phyloP scores from a whole-genome alignment of 495 filamentous ascomycete species.

The Trichoderma virens region DNA sequence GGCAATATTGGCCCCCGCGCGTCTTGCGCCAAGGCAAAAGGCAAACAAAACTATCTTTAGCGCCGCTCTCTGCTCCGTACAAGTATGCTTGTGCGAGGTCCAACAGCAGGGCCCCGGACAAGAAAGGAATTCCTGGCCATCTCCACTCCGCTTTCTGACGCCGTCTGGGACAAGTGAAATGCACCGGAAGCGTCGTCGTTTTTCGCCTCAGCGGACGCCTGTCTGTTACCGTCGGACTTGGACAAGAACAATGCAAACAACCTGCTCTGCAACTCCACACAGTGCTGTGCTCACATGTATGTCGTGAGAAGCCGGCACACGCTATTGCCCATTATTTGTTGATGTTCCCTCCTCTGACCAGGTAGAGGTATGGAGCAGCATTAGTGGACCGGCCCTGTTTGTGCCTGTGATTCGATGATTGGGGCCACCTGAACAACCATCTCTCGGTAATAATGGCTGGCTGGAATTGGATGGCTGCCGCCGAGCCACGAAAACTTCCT shows the following conservation, averaged over 20 bases:
- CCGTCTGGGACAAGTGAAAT: no score
- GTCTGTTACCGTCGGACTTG: neutral
- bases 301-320: neutral
- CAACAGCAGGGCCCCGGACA: neutral
- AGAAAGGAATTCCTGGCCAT: neutral
- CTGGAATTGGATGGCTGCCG: conserved; percentile 6
- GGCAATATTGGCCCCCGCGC: neutral
- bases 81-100: no score
- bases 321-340: neutral
- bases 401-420: neutral
- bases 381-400: neutral
- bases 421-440: neutral
- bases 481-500: neutral
- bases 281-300: neutral
- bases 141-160: neutral
- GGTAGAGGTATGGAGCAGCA: neutral
- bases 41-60: neutral
- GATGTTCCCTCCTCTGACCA: neutral
- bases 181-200: neutral
- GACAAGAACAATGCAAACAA: neutral
- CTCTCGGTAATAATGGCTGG: neutral
- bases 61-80: neutral
- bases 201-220: neutral
- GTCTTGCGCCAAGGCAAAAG: neutral
- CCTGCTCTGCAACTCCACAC: neutral